Evolutionary conservation across 305 asterid genomes (phyloP).

Genomic region (Plantago rigida): DNA sequence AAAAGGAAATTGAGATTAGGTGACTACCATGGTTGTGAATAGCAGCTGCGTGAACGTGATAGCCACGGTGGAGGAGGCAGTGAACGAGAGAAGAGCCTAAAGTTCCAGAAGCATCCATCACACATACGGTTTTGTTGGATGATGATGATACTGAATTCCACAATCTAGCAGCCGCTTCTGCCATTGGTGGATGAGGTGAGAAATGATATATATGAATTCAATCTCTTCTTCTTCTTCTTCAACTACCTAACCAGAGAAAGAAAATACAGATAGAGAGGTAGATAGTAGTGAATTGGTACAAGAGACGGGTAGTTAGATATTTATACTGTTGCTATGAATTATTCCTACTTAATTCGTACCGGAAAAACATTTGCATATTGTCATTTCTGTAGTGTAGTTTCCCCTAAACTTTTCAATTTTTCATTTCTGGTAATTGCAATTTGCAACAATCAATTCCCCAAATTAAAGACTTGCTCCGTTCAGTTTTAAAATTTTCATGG

Average conservation of each 20-base stretch:
- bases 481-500: too few species aligned
- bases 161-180: slow-evolving; percentile 28
- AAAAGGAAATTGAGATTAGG: not conserved
- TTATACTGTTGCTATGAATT: slow-evolving; percentile 7
- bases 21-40: slow-evolving; percentile 45
- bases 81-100: slow-evolving; percentile 63
- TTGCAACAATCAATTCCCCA: too few species aligned
- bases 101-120: slow-evolving; percentile 77
- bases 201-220: not conserved
- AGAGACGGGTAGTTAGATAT: slow-evolving; percentile 12
- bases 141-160: slow-evolving; percentile 28
- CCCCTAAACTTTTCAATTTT: too few species aligned
- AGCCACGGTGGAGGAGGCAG: slow-evolving; percentile 55
- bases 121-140: slow-evolving; percentile 40
- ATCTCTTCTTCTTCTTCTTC: too few species aligned
- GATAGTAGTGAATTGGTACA: not conserved
- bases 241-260: not conserved
- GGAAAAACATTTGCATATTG: too few species aligned
- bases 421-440: too few species aligned
- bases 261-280: too few species aligned
- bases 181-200: slow-evolving; percentile 21
- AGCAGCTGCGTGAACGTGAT: slow-evolving; percentile 84
- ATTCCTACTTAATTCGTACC: too few species aligned
- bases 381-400: too few species aligned
- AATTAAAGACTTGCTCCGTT: too few species aligned